phyloP scores from a whole-genome alignment of 2,329 filamentous ascomycete genomes.

The Penicillium oxalicum region DNA sequence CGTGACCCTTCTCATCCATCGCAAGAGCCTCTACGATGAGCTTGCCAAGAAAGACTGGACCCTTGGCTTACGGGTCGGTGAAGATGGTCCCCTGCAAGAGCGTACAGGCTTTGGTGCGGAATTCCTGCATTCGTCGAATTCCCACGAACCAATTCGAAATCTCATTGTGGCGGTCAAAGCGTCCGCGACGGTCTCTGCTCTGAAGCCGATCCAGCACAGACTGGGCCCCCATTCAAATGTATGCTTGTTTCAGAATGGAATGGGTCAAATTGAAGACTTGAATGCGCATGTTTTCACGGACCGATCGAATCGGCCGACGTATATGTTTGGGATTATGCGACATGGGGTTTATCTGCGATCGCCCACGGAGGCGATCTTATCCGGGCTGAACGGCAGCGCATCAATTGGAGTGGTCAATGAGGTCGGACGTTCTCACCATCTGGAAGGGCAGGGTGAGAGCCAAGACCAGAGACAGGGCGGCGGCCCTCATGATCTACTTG shows the following conservation, averaged over 20 bases:
- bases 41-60: conserved; percentile 11
- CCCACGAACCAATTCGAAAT: conserved; percentile 8
- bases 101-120: conserved; percentile 7
- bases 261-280: conserved; percentile 14
- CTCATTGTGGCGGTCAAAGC: conserved; percentile 17
- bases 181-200: conserved; percentile 12
- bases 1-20: conserved; percentile 17
- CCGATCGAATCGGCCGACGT: conserved; percentile 5
- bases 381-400: conserved; percentile 9
- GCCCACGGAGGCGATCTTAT: conserved; percentile 11
- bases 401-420: conserved; percentile 8
- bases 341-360: conserved; percentile 14
- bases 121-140: conserved; percentile 1
- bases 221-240: conserved; percentile 11
- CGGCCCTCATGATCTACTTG: conserved; percentile 3
- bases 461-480: neutral
- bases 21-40: conserved; percentile 13
- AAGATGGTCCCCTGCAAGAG: conserved; percentile 7
- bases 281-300: conserved; percentile 9
- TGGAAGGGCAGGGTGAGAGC: too few species aligned
- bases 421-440: neutral
- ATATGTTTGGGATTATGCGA: conserved; percentile 14
- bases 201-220: conserved; percentile 12
- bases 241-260: conserved; percentile 15
- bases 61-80: conserved; percentile 10